A percentile compares a stretch with the other conserved stretches of the same genome.
These are phyloP conservation scores for Pseudogymnoascus sp. DNA, from an alignment of 2,329 filamentous ascomycete species.

Conservation along the genomic window DNA sequence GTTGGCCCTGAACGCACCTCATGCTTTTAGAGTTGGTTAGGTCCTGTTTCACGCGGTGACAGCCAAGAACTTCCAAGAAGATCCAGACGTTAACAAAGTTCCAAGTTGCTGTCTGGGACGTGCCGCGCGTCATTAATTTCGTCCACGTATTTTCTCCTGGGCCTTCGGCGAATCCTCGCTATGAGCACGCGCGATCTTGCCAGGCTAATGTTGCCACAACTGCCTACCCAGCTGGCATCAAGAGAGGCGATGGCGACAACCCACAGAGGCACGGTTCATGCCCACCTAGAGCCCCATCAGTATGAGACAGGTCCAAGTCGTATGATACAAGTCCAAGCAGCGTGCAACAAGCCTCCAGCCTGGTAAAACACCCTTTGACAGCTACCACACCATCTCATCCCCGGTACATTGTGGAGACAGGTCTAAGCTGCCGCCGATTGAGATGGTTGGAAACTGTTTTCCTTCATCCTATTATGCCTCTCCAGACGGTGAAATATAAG, in stretches of 20 bases:
- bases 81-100: not conserved
- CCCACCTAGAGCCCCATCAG: not conserved
- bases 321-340: not conserved
- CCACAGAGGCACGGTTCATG: not conserved
- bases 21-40: not conserved
- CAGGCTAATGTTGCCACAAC: not conserved
- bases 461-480: not conserved
- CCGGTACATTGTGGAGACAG: not conserved
- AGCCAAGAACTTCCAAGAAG: conserved; percentile 6
- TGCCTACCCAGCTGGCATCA: not conserved
- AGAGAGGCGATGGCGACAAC: not conserved
- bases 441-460: not conserved
- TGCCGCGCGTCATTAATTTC: not conserved
- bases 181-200: not conserved
- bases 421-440: not conserved
- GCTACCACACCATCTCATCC: not conserved
- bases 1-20: not conserved
- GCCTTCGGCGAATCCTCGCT: not conserved
- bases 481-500: not conserved
- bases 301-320: not conserved
- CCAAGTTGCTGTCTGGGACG: not conserved
- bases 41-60: not conserved
- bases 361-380: not conserved
- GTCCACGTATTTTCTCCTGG: not conserved
- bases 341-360: not conserved